Conservation (phyloP, 305 asterid genomes). For the Solanum hybrid region DNA sequence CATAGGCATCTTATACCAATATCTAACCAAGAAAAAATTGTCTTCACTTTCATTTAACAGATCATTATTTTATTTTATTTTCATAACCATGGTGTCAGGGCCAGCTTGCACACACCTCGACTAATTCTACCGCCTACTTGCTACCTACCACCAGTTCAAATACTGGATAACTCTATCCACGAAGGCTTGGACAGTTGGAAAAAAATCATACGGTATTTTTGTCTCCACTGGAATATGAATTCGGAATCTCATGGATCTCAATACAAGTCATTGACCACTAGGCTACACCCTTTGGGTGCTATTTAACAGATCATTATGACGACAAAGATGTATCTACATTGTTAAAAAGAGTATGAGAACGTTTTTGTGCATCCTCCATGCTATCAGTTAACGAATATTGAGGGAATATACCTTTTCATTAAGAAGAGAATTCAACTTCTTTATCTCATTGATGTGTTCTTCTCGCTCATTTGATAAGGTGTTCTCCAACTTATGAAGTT, state of each 20-base stretch:
- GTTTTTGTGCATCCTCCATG: background rate
- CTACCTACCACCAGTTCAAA: background rate
- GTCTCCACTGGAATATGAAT: background rate
- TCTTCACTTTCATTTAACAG: background rate
- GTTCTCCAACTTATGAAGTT: constrained; percentile 87
- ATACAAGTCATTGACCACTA: background rate
- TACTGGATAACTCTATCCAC: background rate
- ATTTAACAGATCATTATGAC: background rate
- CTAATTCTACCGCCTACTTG: background rate
- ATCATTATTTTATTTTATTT: background rate
- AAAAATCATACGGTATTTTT: background rate
- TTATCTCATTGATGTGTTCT: constrained; percentile 66
- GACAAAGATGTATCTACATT: background rate
- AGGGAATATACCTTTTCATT: constrained; percentile 60
- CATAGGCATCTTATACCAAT: background rate
- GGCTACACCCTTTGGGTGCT: background rate
- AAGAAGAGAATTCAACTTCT: constrained; percentile 67
- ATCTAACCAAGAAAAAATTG: background rate
- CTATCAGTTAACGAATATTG: background rate
- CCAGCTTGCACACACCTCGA: background rate
- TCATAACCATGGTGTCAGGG: background rate
- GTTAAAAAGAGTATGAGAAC: background rate
- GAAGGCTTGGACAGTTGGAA: background rate
- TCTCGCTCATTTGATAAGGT: constrained; percentile 81
- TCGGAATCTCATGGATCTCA: background rate